Conservation (phyloP, 2,329 filamentous ascomycete genomes). For the Fusarium verticillioides region DNA sequence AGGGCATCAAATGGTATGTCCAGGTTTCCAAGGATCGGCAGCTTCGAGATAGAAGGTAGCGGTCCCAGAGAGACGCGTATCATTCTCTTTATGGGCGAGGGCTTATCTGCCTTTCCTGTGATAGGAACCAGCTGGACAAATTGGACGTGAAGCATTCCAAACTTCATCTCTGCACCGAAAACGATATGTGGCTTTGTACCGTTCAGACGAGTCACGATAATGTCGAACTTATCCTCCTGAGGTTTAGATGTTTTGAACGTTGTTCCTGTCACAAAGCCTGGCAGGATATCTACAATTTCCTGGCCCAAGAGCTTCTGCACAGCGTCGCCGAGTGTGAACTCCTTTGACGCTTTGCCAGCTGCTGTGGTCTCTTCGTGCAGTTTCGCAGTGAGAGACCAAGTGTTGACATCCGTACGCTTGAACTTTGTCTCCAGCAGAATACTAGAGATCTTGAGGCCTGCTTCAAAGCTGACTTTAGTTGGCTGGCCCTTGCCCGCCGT, state of each 20-base stretch:
- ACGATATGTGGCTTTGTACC: rapidly evolving
- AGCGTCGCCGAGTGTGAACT: neutral
- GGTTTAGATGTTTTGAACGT: rapidly evolving
- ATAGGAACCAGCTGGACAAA: rapidly evolving
- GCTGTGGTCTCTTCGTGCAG: rapidly evolving
- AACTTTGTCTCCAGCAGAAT: rapidly evolving
- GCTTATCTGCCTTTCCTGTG: rapidly evolving
- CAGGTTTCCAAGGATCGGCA: rapidly evolving
- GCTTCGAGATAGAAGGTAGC: rapidly evolving
- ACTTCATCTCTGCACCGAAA: neutral
- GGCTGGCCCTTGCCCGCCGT: rapidly evolving
- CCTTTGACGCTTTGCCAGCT: rapidly evolving
- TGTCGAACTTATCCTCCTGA: rapidly evolving
- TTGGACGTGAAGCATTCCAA: neutral
- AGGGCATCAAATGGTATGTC: rapidly evolving
- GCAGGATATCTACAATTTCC: rapidly evolving
- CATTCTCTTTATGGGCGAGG: rapidly evolving
- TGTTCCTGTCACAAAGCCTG: rapidly evolving
- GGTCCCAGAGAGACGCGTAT: neutral
- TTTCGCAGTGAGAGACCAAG: rapidly evolving
- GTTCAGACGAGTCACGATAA: neutral
- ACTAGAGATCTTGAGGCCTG: rapidly evolving
- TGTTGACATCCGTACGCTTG: rapidly evolving
- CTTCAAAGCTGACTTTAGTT: rapidly evolving
- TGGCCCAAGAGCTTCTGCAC: neutral